These are phyloP conservation scores for Cryomyces antarcticus DNA, from an alignment of 495 filamentous ascomycete genomes.

Conservation along the genomic window DNA sequence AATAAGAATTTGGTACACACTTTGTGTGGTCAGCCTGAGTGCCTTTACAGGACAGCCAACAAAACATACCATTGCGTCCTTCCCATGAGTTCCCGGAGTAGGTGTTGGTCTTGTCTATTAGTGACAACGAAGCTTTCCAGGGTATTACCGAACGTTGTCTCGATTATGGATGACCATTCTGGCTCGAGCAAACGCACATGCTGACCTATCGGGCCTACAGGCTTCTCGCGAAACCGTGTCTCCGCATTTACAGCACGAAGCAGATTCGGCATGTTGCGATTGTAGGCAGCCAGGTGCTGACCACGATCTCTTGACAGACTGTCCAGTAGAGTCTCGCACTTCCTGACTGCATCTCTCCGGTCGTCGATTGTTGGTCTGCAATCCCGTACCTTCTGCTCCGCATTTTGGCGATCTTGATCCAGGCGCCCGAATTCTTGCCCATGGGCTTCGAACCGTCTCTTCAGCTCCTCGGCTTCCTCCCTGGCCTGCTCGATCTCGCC, in stretches of 20 bases:
- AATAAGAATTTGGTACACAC: slow-evolving; percentile 35
- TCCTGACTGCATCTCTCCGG: slow-evolving; percentile 17
- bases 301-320: slow-evolving; percentile 32
- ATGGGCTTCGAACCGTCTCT: slow-evolving; percentile 19
- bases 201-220: slow-evolving; percentile 67
- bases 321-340: slow-evolving; percentile 26
- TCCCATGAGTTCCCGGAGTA: slow-evolving; percentile 42
- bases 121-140: slow-evolving; percentile 66
- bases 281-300: slow-evolving; percentile 32
- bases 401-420: slow-evolving; percentile 17
- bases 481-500: slow-evolving; percentile 29
- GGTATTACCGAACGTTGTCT: slow-evolving; percentile 42
- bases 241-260: slow-evolving; percentile 48
- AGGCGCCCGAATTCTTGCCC: slow-evolving; percentile 15
- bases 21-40: slow-evolving; percentile 23
- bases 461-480: slow-evolving; percentile 23
- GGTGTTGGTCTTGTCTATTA: slow-evolving; percentile 43
- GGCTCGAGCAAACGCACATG: slow-evolving; percentile 56
- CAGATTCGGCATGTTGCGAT: slow-evolving; percentile 37
- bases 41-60: slow-evolving; percentile 1
- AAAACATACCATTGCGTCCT: slow-evolving; percentile 27
- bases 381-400: slow-evolving; percentile 19
- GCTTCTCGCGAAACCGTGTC: slow-evolving; percentile 39
- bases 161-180: slow-evolving; percentile 68
- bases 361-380: slow-evolving; percentile 4